Base-by-base conservation (phyloP, 2,329 filamentous ascomycete species). In the Xylariaceae sp. region DNA sequence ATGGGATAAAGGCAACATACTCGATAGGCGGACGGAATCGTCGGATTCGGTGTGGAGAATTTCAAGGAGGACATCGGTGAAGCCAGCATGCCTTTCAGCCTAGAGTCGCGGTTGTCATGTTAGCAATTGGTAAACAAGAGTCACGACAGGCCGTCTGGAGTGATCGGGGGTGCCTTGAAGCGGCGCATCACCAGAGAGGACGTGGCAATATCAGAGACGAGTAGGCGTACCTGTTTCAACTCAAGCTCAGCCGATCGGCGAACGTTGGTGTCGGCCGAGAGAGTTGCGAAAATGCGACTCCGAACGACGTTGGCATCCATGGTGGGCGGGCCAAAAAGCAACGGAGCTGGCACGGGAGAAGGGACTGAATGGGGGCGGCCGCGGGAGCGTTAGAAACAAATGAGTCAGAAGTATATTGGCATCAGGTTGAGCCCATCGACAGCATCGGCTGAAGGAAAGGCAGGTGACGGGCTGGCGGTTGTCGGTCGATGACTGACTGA, bases 11-110 rank as follows among this genome's bases (percentile, higher is more conserved):
- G 52, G 32, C 11, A 40, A 76, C 85, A 68, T 87, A 97, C 92
- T 89, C 58, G 92, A 92, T 55, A 96, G 80, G 68, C 91, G 87
- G 64, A 96, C 84, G 60, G 86, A 86, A 67, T 84, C 80, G 65
- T 95, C 88, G 74, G 91, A 88, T 74, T 99, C 94, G 59, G 83
- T 81, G 75, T 95, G 87, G 65, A 97, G 79, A 67, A 99, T 91
- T 70, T 95, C 89, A 67, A 96, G 80, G 60, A 97, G 84, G 65
- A 89, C 89, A 72, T 94, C 89, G 70, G 89, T 87, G 73, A 99
- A 97, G 62, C 91, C 91, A 58, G 88, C 80, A 72, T 91, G 86
- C 65, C 89, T 85, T 77, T 97, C 92, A 70, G 94, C 90, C 91
- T 96, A 70, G 45, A 48, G 56, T 55, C 40, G 47, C 34, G 42